Conservation (phyloP, 345 rosid species). For the Chamaenerion angustifolium region DNA sequence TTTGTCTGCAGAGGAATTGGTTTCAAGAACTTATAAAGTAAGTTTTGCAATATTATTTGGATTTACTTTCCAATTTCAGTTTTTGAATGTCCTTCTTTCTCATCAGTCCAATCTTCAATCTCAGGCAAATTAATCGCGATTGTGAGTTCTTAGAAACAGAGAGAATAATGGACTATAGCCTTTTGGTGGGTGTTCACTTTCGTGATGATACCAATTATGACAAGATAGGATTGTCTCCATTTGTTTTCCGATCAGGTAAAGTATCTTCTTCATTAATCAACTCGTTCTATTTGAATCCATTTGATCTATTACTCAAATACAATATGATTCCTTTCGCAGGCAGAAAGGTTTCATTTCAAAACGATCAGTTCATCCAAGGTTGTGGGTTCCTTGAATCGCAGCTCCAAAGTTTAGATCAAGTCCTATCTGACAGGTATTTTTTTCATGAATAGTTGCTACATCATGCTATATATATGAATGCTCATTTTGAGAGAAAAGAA, state of each 20-base stretch:
- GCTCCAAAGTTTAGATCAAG: conserved; percentile 73
- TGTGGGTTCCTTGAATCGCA: conserved; percentile 83
- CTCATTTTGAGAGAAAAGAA: too few relatives aligned
- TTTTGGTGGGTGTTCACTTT: conserved; percentile 56
- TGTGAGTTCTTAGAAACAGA: conserved; percentile 63
- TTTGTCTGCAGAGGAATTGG: conserved; percentile 39
- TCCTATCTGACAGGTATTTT: conserved; percentile 59
- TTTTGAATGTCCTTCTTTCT: neutral
- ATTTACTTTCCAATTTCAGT: neutral
- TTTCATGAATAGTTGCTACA: too few relatives aligned
- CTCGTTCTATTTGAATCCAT: neutral
- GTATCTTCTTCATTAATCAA: neutral
- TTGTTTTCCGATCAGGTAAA: conserved; percentile 68
- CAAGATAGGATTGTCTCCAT: conserved; percentile 85
- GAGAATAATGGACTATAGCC: conserved; percentile 62
- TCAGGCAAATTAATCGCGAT: conserved; percentile 51
- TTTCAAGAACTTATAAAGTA: conserved; percentile 44
- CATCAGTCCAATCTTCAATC: neutral
- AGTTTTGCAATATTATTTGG: neutral
- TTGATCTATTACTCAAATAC: neutral
- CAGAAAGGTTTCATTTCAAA: conserved; percentile 53
- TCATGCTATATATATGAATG: too few relatives aligned
- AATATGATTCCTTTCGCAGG: conserved; percentile 27
- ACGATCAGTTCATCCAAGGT: conserved; percentile 80
- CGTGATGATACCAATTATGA: conserved; percentile 51